These are phyloP conservation scores for Schwanniomyces occidentalis DNA, from an alignment of 805 yeast genomes.

Conservation along the genomic window DNA sequence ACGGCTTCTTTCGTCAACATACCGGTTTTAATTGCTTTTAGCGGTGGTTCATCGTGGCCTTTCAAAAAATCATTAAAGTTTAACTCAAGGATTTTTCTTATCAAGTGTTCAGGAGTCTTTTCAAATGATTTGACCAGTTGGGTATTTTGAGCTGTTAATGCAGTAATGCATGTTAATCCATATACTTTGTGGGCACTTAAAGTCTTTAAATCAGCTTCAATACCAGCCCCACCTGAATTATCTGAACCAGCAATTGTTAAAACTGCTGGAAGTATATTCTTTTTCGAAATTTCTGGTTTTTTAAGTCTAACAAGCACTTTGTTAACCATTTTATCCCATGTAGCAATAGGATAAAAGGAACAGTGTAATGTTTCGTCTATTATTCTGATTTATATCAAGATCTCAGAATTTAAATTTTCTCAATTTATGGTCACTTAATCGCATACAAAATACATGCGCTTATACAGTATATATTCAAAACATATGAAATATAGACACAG, in stretches of 20 bases:
- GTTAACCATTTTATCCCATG: conserved; percentile 2
- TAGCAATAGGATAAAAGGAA: not conserved
- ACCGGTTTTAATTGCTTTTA: conserved; percentile 75
- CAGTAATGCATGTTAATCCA: conserved; percentile 75
- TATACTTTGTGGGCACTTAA: conserved; percentile 73
- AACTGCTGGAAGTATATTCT: conserved; percentile 20
- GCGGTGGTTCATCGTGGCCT: conserved; percentile 34
- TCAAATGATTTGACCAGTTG: conserved; percentile 43
- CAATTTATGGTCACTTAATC: conserved; percentile 8
- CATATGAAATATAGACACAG: not conserved
- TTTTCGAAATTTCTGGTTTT: not conserved
- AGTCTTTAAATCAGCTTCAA: conserved; percentile 85
- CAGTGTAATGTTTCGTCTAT: too few relatives aligned
- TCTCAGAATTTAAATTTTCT: conserved; percentile 4
- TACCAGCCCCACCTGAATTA: conserved; percentile 88
- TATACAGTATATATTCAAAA: too few relatives aligned
- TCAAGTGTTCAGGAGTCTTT: conserved; percentile 42
- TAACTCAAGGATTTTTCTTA: conserved; percentile 51
- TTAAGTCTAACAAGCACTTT: conserved; percentile 1
- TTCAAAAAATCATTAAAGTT: conserved; percentile 57
- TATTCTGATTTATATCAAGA: not conserved
- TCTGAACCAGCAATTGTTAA: conserved; percentile 71
- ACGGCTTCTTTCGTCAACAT: conserved; percentile 64
- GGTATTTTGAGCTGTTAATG: conserved; percentile 80
- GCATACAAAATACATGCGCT: conserved; percentile 12